phyloP scores from a whole-genome alignment of 2,329 filamentous ascomycete genomes.

The Fusarium praegraminearum region DNA sequence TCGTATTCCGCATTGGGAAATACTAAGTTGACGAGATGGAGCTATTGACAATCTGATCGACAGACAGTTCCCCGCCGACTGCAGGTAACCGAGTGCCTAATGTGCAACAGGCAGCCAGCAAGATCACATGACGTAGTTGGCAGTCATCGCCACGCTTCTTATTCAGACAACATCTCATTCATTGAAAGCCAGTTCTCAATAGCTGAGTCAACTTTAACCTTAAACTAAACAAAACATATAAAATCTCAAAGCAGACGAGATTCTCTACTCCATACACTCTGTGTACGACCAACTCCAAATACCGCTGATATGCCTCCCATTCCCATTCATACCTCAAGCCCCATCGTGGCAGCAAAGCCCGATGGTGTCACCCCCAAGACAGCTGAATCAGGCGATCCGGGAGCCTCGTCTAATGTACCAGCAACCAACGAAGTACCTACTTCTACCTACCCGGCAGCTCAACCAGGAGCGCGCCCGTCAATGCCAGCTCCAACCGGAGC shows the following conservation, averaged over 20 bases:
- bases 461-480: constrained; percentile 49
- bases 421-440: constrained; percentile 50
- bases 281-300: background rate
- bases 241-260: background rate
- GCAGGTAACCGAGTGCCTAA: constrained; percentile 34
- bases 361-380: constrained; percentile 62
- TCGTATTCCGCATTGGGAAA: constrained; percentile 39
- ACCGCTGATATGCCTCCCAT: constrained; percentile 67
- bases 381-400: constrained; percentile 42
- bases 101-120: constrained; percentile 16
- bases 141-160: constrained; percentile 33
- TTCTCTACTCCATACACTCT: background rate
- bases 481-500: constrained; percentile 59
- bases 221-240: background rate
- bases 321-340: constrained; percentile 69
- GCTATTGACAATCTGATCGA: constrained; percentile 40
- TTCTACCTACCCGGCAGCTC: constrained; percentile 47
- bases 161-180: constrained; percentile 31
- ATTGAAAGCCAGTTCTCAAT: background rate
- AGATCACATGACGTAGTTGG: constrained; percentile 42
- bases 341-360: constrained; percentile 68
- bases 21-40: constrained; percentile 5
- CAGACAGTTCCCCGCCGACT: constrained; percentile 39
- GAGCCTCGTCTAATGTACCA: constrained; percentile 39
- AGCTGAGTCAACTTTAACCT: background rate